A percentile compares a stretch with the other conserved stretches of the same genome.
These are phyloP conservation scores for Colletotrichum sp. DNA, from an alignment of 2,329 filamentous ascomycete genomes.

Conservation along the genomic window DNA sequence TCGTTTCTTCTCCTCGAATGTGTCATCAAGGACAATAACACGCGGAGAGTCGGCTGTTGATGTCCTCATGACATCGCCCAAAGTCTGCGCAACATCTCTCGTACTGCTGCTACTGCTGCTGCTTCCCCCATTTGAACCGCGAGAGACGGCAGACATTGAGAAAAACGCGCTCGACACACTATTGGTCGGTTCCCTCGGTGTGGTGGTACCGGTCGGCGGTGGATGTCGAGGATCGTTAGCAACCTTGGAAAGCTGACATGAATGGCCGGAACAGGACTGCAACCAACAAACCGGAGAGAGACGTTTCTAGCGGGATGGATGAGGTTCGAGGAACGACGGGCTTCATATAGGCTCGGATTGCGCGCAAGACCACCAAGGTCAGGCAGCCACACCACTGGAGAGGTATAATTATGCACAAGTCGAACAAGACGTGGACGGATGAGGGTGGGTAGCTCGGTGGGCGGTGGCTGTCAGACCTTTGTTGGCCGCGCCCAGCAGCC, in stretches of 20 bases:
- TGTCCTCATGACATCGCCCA: constrained; percentile 45
- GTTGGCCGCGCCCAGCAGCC: constrained; percentile 15
- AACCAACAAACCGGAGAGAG: background rate
- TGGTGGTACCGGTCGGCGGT: background rate
- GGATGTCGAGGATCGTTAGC: background rate
- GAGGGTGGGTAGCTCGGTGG: constrained; percentile 20
- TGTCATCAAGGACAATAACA: constrained; percentile 42
- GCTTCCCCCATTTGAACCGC: background rate
- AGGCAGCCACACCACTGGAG: constrained; percentile 20
- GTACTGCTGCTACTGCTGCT: background rate
- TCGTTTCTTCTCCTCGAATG: constrained; percentile 32
- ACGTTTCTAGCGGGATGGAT: background rate
- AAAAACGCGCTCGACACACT: background rate
- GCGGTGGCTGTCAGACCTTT: constrained; percentile 22
- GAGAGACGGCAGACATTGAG: constrained; percentile 1
- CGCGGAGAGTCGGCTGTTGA: constrained; percentile 39
- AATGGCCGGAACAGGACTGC: background rate
- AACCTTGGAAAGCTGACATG: background rate
- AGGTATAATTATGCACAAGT: constrained; percentile 1
- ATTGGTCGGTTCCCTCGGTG: background rate
- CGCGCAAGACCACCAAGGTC: constrained; percentile 6
- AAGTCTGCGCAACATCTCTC: constrained; percentile 24
- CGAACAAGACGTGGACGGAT: constrained; percentile 16
- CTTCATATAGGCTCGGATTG: constrained; percentile 16
- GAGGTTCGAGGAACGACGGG: background rate